Conservation (phyloP, 2,329 filamentous ascomycete genomes). For the Microdochium nivale region DNA sequence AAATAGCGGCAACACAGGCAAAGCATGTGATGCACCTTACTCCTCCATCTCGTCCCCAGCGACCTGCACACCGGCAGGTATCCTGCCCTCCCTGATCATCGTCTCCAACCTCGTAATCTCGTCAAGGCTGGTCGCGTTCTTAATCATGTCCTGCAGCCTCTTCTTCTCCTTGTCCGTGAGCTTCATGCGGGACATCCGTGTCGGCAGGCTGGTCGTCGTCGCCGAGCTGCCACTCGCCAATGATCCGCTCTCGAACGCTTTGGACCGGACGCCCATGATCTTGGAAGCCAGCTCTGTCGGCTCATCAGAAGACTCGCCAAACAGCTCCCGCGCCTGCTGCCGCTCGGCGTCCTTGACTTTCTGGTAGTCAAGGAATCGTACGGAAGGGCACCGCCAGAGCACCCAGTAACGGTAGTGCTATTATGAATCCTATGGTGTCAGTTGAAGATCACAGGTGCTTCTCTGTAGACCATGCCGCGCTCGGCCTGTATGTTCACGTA, state of each 20-base stretch:
- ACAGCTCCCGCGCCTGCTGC: conserved; percentile 66
- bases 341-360: conserved; percentile 88
- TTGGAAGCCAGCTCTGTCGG: conserved; percentile 74
- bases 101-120: conserved; percentile 90
- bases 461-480: no score
- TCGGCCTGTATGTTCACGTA: conserved; percentile 45
- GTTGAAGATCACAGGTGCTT: neutral
- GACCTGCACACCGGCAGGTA: conserved; percentile 59
- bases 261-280: conserved; percentile 81
- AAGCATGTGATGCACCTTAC: conserved; percentile 54
- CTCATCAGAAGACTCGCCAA: conserved; percentile 62
- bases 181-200: conserved; percentile 69
- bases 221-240: conserved; percentile 35
- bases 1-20: no score
- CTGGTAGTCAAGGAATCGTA: conserved; percentile 86
- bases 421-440: neutral
- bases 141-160: conserved; percentile 77
- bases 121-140: conserved; percentile 77
- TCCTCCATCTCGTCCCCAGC: conserved; percentile 54
- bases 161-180: conserved; percentile 84
- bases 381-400: conserved; percentile 73
- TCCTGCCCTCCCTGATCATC: conserved; percentile 78
- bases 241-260: conserved; percentile 52
- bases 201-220: conserved; percentile 23
- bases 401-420: conserved; percentile 91